These are phyloP conservation scores for Gastrodia elata DNA, from an alignment of 106 monocot genomes.

Conservation along the genomic window DNA sequence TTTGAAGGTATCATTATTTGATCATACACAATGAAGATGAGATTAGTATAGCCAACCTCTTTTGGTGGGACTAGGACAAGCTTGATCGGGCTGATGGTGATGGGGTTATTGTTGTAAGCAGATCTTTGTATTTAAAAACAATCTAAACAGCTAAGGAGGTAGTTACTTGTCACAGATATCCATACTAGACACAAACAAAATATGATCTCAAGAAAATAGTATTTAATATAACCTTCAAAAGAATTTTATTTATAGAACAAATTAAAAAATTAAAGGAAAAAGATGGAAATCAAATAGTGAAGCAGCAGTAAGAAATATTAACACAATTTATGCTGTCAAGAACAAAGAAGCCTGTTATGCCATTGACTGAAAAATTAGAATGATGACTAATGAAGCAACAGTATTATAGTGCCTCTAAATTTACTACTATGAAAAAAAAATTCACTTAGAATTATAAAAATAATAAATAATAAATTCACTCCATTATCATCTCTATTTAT, in stretches of 20 bases:
- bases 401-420: background rate
- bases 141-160: background rate
- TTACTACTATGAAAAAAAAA: background rate
- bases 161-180: background rate
- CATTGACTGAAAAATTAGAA: background rate
- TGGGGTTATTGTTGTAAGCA: no score
- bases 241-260: background rate
- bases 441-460: no score
- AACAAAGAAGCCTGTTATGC: background rate
- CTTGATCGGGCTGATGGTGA: no score
- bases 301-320: background rate
- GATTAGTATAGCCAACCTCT: no score
- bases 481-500: background rate
- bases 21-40: no score
- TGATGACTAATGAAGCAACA: background rate
- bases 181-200: background rate
- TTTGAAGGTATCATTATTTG: no score
- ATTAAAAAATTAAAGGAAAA: background rate
- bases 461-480: no score
- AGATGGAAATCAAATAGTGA: background rate
- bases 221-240: background rate
- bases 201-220: background rate
- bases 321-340: background rate
- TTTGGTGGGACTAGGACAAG: no score
- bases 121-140: background rate